Base-by-base conservation (phyloP, 1,139 yeast genomes). In the Taphrina betulina region DNA sequence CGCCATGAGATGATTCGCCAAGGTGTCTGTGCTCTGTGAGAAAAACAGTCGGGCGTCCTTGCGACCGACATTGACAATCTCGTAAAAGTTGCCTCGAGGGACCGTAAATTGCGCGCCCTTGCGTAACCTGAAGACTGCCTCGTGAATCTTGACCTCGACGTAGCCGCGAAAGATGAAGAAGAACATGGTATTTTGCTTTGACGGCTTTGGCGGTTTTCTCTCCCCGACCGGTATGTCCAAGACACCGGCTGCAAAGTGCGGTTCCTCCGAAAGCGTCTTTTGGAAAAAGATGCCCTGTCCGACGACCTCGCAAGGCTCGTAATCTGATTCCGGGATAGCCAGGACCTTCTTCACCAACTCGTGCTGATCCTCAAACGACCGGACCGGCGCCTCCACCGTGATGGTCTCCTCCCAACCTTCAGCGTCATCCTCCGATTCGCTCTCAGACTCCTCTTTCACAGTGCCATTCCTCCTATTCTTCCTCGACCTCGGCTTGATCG, bases 31-130 rank as follows among this genome's bases (percentile, higher is more conserved):
- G 2, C 84, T 77, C 67, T 88, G 95, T 1, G 86, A 90, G 67
- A 88, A 88, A 68, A 85, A 87, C 67, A 89, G 65, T 59, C 78
- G 76, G 0, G 85, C 88, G 28, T 76, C 75, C 10, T 72, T 74
- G 51, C 73, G 72, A 0, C 88, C 85, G 72, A 67, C 55, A 45
- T 62, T 62, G 14, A 54, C 33, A 16, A 62, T 26, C 14, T 58
- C 46, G 37, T 62, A 62, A 16, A 41, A 48, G 34, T 59, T 62
- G 12, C 62, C 84, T 70, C 84, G 77, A 0, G 96, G 96, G 2
- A 89, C 77, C 63, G 85, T 86, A 64, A 89, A 83, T 1, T 92
- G 79, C 58, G 95, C 85, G 0, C 95, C 96, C 60, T 77, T 73
- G 0, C 80, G 76, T 5, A 83, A 85, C 4, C 80, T 72, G 65